These are phyloP conservation scores for Iberis amara DNA, from an alignment of 441 rosid genomes.

Conservation along the genomic window DNA sequence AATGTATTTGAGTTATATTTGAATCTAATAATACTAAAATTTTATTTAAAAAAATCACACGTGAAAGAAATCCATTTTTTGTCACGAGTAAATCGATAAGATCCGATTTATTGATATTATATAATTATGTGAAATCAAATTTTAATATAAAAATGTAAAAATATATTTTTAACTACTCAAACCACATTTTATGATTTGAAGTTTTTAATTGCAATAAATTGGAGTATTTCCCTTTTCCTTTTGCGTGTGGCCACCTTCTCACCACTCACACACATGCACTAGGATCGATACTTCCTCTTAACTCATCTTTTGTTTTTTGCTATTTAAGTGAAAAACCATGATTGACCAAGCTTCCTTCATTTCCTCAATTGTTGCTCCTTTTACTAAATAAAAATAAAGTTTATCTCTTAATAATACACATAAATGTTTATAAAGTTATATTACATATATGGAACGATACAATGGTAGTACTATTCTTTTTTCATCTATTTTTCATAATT, in stretches of 20 bases:
- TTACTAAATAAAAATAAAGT: neutral
- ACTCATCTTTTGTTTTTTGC: slow-evolving; percentile 14
- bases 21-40: no score
- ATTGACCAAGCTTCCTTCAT: slow-evolving; percentile 15
- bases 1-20: no score
- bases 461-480: neutral
- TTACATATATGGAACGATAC: slow-evolving; percentile 17
- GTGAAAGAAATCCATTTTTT: no score
- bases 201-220: no score
- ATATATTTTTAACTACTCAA: no score
- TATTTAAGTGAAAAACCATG: slow-evolving; percentile 26
- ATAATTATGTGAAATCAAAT: no score
- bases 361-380: slow-evolving; percentile 5
- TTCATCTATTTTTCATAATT: neutral
- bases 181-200: no score
- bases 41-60: no score
- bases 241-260: slow-evolving; percentile 18
- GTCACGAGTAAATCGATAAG: no score
- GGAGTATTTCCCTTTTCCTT: slow-evolving; percentile 1
- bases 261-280: slow-evolving; percentile 28
- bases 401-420: neutral
- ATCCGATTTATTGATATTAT: no score
- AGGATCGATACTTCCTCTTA: slow-evolving; percentile 25
- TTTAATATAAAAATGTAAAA: no score
- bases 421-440: slow-evolving; percentile 8